Evolutionary conservation across 495 filamentous ascomycete species (phyloP), one percentile per base, ranked within the genome.

Genomic region (Aspergillus affinis): DNA sequence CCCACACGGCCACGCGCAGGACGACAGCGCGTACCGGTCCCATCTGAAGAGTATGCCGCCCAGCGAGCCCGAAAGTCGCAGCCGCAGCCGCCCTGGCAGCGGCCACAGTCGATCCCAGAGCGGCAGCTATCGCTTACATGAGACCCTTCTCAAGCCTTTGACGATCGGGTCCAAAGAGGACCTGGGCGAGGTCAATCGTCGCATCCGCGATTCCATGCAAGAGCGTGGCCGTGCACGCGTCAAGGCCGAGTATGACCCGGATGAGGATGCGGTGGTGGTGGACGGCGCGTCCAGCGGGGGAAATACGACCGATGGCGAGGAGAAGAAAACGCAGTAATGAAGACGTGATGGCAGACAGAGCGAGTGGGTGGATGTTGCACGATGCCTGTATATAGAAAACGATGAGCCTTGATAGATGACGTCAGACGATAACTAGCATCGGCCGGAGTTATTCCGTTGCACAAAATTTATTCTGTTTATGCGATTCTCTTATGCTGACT

Each of bases 41-140:
- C 68, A 68, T 0, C 64, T 72, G 9, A 79, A 80, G 51, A 72
- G 81, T 50, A 73, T 98, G 6, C 93, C 94, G 9, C 84, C 89
- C 29, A 97, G 96, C 75, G 94, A 98, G 70, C 93, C 93, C 29
- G 68, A 64, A 12, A 87, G 77, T 47, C 77, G 88, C n/a, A 88
- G 84, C 66, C 79, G 88, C 45, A 92, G 88, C 65, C 89, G 90
- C 65, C 93, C 85, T 62, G 80, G 75, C 62, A 82, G 82, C 29
- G 77, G 77, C 56, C 84, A 83, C n/a, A 83, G 81, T 17, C 74
- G 77, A 1, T 78, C 82, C 4, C 72, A 41, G 12, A 41, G 36
- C 29, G 84, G 85, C 9, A 79, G 79, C 4, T 80, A 75, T 4
- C 86, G 84, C 0, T 88, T 92, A 62, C 81, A 84, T 5, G 72